phyloP scores from a whole-genome alignment of 2,329 filamentous ascomycete genomes.

The Blumeria graminis region DNA sequence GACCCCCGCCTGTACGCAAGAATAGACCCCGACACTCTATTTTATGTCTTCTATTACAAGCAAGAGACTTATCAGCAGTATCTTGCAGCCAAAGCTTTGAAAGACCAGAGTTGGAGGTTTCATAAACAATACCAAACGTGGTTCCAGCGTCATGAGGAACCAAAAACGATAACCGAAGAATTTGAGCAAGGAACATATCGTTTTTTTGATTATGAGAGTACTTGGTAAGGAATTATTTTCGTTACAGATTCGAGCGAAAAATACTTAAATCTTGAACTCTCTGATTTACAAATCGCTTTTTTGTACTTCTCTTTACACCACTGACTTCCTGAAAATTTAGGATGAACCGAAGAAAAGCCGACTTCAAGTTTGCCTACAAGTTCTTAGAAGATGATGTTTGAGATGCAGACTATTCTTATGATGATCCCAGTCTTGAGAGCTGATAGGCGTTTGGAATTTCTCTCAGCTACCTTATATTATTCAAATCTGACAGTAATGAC shows the following conservation, averaged over 20 bases:
- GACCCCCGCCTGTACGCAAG: constrained; percentile 68
- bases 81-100: constrained; percentile 83
- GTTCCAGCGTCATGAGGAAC: constrained; percentile 97
- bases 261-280: too few species aligned
- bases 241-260: neutral
- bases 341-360: constrained; percentile 96
- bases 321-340: constrained; percentile 21
- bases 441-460: too few species aligned
- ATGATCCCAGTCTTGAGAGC: too few species aligned
- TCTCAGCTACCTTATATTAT: too few species aligned
- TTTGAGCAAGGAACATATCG: constrained; percentile 97
- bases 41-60: constrained; percentile 98
- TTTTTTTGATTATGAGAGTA: constrained; percentile 98
- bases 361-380: constrained; percentile 97
- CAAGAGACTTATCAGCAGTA: constrained; percentile 93
- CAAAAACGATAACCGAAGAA: constrained; percentile 95
- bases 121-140: constrained; percentile 99
- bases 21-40: constrained; percentile 87
- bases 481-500: too few species aligned
- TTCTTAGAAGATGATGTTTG: constrained; percentile 84
- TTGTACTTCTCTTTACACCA: neutral
- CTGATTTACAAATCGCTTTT: neutral
- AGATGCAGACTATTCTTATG: constrained; percentile 5
- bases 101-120: constrained; percentile 96
- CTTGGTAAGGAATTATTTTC: constrained; percentile 30